phyloP scores from a whole-genome alignment of 75 land plant genomes.

The Pinus tabuliformis region DNA sequence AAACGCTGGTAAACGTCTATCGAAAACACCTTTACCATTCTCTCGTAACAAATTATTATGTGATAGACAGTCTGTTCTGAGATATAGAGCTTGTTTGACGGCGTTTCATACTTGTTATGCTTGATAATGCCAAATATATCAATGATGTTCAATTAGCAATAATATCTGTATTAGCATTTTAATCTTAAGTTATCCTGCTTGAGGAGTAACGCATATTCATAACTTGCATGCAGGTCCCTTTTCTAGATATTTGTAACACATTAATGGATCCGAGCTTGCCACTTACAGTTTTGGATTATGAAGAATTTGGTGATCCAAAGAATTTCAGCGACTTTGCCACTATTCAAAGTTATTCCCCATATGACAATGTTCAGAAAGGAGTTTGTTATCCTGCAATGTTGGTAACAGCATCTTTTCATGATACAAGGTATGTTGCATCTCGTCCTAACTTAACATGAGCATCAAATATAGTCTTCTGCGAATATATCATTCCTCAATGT shows the following conservation, averaged over 20 bases:
- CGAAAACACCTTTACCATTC: neutral
- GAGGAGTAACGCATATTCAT: neutral
- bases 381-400: conserved; percentile 69
- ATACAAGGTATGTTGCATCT: conserved; percentile 58
- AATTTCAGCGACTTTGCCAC: conserved; percentile 44
- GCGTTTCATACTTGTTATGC: neutral
- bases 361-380: conserved; percentile 66
- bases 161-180: neutral
- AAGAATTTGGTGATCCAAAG: conserved; percentile 93
- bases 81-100: too few relatives aligned
- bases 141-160: neutral
- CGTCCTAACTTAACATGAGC: neutral
- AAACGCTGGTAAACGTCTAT: neutral
- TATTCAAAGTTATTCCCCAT: conserved; percentile 86
- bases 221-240: conserved; percentile 79
- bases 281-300: conserved; percentile 87
- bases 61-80: too few relatives aligned
- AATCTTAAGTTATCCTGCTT: neutral
- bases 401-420: conserved; percentile 78
- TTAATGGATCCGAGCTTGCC: conserved; percentile 81
- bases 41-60: neutral
- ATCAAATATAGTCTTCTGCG: neutral
- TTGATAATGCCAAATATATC: neutral
- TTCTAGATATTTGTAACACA: conserved; percentile 89
- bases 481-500: neutral